Conservation (phyloP, 2,329 filamentous ascomycete species). For the Fulvia fulva region DNA sequence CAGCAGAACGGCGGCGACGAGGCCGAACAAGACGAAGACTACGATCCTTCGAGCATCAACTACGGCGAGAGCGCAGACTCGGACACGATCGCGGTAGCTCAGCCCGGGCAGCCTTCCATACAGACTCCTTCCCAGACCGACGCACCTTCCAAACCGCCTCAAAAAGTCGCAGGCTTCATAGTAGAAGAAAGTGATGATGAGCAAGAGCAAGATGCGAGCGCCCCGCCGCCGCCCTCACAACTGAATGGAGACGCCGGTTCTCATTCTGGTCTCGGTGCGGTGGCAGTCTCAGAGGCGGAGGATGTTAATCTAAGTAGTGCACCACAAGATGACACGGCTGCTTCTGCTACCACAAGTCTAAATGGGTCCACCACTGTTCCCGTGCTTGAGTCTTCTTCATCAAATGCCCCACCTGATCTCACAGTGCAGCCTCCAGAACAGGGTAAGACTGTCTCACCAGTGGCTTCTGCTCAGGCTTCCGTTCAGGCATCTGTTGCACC, state of each 20-base stretch:
- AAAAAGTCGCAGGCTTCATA: slow-evolving; percentile 52
- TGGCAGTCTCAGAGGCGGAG: slow-evolving; percentile 33
- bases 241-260: slow-evolving; percentile 25
- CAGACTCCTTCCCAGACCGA: slow-evolving; percentile 38
- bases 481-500: slow-evolving; percentile 15
- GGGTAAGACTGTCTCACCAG: slow-evolving; percentile 30
- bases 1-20: slow-evolving; percentile 20
- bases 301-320: slow-evolving; percentile 59
- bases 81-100: slow-evolving; percentile 10
- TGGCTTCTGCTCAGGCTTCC: slow-evolving; percentile 19
- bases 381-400: slow-evolving; percentile 27
- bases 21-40: slow-evolving; percentile 33
- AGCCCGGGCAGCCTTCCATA: slow-evolving; percentile 30
- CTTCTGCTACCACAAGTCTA: slow-evolving; percentile 31
- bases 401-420: slow-evolving; percentile 25
- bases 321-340: slow-evolving; percentile 33
- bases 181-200: slow-evolving; percentile 60
- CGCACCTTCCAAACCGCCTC: slow-evolving; percentile 29
- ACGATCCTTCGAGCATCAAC: slow-evolving; percentile 33
- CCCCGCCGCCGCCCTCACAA: slow-evolving; percentile 24
- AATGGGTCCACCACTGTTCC: slow-evolving; percentile 32
- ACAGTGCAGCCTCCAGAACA: slow-evolving; percentile 31
- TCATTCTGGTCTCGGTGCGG: slow-evolving; percentile 25
- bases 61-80: slow-evolving; percentile 17
- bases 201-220: slow-evolving; percentile 31